Conservation (phyloP, 1,139 yeast species). For the Nakaseomyces uthaithaninus region DNA sequence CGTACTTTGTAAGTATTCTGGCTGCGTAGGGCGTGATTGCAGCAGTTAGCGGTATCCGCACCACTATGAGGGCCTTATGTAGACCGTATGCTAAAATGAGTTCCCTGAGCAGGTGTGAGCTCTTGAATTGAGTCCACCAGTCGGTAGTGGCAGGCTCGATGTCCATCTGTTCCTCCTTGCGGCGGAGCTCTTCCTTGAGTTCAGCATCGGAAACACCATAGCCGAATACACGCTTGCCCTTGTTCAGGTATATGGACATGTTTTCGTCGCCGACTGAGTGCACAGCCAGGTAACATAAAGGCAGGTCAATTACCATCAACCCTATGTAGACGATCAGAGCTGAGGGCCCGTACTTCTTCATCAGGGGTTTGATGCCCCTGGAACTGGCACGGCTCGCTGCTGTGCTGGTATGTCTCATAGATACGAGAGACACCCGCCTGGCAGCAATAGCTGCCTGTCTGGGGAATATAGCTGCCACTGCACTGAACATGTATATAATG, state of each 20-base stretch:
- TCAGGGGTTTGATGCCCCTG: slow-evolving; percentile 44
- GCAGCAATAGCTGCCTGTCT: neutral
- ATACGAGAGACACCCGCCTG: neutral
- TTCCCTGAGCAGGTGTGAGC: slow-evolving; percentile 51
- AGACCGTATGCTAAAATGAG: slow-evolving; percentile 87
- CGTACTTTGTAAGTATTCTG: slow-evolving; percentile 57
- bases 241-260: slow-evolving; percentile 58
- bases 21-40: slow-evolving; percentile 85
- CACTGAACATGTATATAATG: slow-evolving; percentile 2
- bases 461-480: slow-evolving; percentile 2
- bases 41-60: slow-evolving; percentile 84
- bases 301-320: slow-evolving; percentile 66
- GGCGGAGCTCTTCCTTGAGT: slow-evolving; percentile 27
- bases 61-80: slow-evolving; percentile 73
- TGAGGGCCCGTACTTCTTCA: slow-evolving; percentile 83
- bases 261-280: slow-evolving; percentile 81
- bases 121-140: slow-evolving; percentile 24
- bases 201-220: slow-evolving; percentile 37
- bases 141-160: slow-evolving; percentile 1
- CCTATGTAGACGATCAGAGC: slow-evolving; percentile 80
- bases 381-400: slow-evolving; percentile 8
- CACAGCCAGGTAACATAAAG: slow-evolving; percentile 71
- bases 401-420: neutral
- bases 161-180: slow-evolving; percentile 13
- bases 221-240: slow-evolving; percentile 52